phyloP scores from a whole-genome alignment of 1,139 yeast genomes.

The Candida tropicalis region DNA sequence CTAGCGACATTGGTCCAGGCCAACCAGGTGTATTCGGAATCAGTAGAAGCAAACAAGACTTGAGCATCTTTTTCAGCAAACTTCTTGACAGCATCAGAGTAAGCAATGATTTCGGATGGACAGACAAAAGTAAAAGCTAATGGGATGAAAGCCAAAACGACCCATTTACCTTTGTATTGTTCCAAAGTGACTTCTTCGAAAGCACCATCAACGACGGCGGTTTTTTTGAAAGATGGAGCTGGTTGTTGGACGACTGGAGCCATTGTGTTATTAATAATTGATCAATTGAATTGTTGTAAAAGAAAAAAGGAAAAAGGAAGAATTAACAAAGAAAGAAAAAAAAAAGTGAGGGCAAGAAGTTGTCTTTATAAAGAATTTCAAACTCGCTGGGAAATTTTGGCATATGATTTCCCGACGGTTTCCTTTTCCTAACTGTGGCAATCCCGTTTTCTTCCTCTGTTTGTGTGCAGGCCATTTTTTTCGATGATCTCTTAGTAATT shows the following conservation, averaged over 20 bases:
- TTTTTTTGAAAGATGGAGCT: slow-evolving; percentile 94
- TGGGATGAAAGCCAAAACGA: slow-evolving; percentile 93
- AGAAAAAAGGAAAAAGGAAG: not conserved
- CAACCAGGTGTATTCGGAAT: slow-evolving; percentile 93
- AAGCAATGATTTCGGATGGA: slow-evolving; percentile 98
- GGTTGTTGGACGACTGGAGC: slow-evolving; percentile 89
- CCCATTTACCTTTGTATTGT: slow-evolving; percentile 98
- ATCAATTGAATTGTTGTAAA: not conserved
- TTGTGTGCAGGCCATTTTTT: slow-evolving; percentile 26
- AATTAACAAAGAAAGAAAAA: not conserved
- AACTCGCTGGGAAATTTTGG: not conserved
- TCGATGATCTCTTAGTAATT: not conserved
- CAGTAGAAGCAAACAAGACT: slow-evolving; percentile 95
- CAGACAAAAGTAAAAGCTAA: slow-evolving; percentile 99
- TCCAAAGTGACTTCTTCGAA: slow-evolving; percentile 94
- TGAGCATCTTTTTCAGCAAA: slow-evolving; percentile 86
- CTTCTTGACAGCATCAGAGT: slow-evolving; percentile 91
- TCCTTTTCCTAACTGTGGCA: not conserved
- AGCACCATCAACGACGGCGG: slow-evolving; percentile 94
- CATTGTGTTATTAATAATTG: slow-evolving; percentile 47
- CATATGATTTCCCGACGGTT: not conserved
- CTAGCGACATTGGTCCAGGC: slow-evolving; percentile 98
- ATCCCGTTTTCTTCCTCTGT: not conserved
- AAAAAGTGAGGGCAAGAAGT: not conserved
- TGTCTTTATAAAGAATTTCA: too few relatives aligned